Percentiles rank a stretch among this genome's conserved stretches.
Evolutionary conservation across 108 stramenopile genomes (phyloP).

Genomic region (Nannochloropsis oceanica): DNA sequence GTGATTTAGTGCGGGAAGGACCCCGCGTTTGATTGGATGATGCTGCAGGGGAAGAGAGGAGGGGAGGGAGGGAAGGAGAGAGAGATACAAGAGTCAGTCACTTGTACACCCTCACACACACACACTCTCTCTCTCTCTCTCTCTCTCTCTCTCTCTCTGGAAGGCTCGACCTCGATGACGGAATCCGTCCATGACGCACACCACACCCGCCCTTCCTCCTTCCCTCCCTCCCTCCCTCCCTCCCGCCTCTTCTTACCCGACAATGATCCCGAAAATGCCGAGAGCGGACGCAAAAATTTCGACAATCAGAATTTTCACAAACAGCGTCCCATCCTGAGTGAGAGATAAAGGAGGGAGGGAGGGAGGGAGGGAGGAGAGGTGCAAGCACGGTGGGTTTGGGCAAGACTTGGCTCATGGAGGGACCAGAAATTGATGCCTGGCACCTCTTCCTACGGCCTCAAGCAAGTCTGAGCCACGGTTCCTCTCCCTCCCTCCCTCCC

Average conservation of each 20-base stretch:
- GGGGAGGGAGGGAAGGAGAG: background rate
- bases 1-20: slow-evolving; percentile 53
- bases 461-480: background rate
- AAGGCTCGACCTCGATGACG: too few species aligned
- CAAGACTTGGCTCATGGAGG: background rate
- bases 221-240: background rate
- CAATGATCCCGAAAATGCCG: slow-evolving; percentile 99
- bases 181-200: too few species aligned
- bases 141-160: too few species aligned
- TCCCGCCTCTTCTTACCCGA: slow-evolving; percentile 42
- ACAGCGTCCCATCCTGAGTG: slow-evolving; percentile 62
- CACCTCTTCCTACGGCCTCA: background rate
- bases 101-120: too few species aligned
- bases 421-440: background rate
- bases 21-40: slow-evolving; percentile 89
- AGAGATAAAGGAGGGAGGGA: background rate
- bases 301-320: slow-evolving; percentile 98
- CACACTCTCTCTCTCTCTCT: too few species aligned
- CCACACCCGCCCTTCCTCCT: background rate
- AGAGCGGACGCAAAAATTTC: slow-evolving; percentile 98
- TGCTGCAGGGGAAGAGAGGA: slow-evolving; percentile 11
- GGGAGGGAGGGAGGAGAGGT: background rate
- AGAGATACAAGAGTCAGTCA: too few species aligned
- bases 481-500: background rate
- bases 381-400: background rate